Conservation (phyloP, 257 asterid species). For the Nicotiana obtusifolia region DNA sequence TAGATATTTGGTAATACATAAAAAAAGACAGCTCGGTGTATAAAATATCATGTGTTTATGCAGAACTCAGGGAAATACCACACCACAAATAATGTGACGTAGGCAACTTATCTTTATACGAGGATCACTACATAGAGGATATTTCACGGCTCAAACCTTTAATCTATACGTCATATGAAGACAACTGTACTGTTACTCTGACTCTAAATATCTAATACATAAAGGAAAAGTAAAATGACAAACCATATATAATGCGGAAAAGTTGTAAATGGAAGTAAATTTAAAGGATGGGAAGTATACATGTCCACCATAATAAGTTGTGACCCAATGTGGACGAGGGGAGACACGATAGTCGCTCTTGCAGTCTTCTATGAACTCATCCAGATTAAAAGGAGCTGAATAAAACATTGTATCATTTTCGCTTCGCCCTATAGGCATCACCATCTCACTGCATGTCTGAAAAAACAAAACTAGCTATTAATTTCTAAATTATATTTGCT, state of each 20-base stretch:
- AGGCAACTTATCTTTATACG: too few species aligned
- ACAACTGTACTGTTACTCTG: too few species aligned
- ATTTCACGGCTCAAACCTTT: too few species aligned
- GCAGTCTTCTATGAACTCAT: conserved; percentile 14
- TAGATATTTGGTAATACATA: too few species aligned
- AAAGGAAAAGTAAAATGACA: neutral
- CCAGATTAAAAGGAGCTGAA: conserved; percentile 23
- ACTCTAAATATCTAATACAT: neutral
- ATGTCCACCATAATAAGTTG: conserved; percentile 41
- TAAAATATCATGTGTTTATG: too few species aligned
- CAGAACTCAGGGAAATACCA: too few species aligned
- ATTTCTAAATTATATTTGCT: too few species aligned
- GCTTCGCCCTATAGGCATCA: conserved; percentile 30
- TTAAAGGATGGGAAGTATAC: conserved; percentile 10
- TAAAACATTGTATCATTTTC: conserved; percentile 32
- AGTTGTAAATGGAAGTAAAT: neutral
- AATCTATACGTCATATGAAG: too few species aligned
- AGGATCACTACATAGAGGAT: too few species aligned
- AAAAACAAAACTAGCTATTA: too few species aligned
- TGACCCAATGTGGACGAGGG: conserved; percentile 45
- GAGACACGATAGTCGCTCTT: conserved; percentile 20
- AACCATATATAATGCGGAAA: neutral
- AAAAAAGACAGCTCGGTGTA: accelerated
- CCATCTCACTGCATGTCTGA: conserved; percentile 42
- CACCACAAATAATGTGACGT: too few species aligned